Conservation (phyloP, 495 filamentous ascomycete genomes). For the Glarea lozoyensis region DNA sequence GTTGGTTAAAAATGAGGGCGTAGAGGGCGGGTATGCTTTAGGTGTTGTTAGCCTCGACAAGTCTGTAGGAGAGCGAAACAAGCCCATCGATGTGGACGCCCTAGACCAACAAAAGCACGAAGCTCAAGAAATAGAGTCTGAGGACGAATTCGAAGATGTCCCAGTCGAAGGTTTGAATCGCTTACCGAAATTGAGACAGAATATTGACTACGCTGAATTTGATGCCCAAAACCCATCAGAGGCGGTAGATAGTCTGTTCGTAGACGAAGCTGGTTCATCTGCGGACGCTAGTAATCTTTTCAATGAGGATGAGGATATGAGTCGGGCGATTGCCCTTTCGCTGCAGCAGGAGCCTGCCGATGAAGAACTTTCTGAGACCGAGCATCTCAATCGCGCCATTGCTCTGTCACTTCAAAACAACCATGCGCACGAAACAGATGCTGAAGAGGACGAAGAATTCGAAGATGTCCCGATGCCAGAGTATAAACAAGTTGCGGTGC, state of each 20-base stretch:
- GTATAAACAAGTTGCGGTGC: constrained; percentile 46
- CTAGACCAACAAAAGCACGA: constrained; percentile 47
- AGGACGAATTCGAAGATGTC: constrained; percentile 84
- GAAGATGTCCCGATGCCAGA: constrained; percentile 38
- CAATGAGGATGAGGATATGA: constrained; percentile 64
- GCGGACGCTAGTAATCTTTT: constrained; percentile 26
- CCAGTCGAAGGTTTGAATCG: constrained; percentile 90
- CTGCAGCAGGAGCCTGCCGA: constrained; percentile 38
- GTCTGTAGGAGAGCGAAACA: constrained; percentile 60
- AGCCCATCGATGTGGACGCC: constrained; percentile 84
- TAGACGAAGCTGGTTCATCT: constrained; percentile 32
- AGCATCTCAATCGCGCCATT: constrained; percentile 25
- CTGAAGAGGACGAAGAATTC: constrained; percentile 33
- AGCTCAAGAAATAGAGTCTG: constrained; percentile 52
- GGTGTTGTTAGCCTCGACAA: constrained; percentile 83
- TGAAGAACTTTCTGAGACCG: constrained; percentile 22
- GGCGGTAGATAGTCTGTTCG: constrained; percentile 57
- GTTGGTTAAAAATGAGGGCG: constrained; percentile 86
- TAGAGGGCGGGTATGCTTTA: constrained; percentile 94
- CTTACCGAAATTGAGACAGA: constrained; percentile 51
- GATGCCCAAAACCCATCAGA: constrained; percentile 17
- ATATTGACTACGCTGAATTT: constrained; percentile 25
- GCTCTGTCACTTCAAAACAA: constrained; percentile 22
- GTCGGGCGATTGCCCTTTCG: constrained; percentile 76
- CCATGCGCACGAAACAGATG: constrained; percentile 14